Evolutionary conservation across 768 basidiomycete genomes (phyloP).

Genomic region (Boletus speciosus): DNA sequence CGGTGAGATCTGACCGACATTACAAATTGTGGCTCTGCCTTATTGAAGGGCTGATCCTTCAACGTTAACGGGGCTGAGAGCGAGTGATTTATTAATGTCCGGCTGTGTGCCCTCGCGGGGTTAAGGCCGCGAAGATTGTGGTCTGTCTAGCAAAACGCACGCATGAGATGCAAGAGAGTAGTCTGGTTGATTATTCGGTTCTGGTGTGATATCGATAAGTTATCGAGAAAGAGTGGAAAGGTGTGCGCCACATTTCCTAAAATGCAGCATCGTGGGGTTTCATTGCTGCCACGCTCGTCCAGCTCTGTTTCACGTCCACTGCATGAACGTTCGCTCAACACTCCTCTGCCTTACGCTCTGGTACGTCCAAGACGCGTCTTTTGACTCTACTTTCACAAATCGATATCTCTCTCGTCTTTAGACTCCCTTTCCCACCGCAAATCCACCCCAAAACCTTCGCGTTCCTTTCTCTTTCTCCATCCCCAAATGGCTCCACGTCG

Average conservation of each 20-base stretch:
- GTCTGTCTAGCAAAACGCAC: not conserved
- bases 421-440: not conserved
- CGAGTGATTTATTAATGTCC: not conserved
- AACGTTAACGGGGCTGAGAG: not conserved
- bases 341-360: not conserved
- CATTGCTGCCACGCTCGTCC: not conserved
- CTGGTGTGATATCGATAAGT: not conserved
- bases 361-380: constrained; percentile 14
- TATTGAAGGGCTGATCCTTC: not conserved
- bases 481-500: constrained; percentile 50
- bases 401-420: not conserved
- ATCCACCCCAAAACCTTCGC: constrained; percentile 8
- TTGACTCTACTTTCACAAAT: not conserved
- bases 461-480: constrained; percentile 5
- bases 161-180: not conserved
- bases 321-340: constrained; percentile 7
- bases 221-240: not conserved
- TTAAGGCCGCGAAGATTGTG: not conserved
- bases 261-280: constrained; percentile 6
- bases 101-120: not conserved
- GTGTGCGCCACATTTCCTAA: constrained; percentile 25
- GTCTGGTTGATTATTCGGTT: not conserved
- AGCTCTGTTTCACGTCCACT: constrained; percentile 20
- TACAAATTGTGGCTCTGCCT: not conserved
- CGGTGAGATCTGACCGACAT: not conserved